Conservation (phyloP, 2,329 filamentous ascomycete species). For the Diaporthe vexans region DNA sequence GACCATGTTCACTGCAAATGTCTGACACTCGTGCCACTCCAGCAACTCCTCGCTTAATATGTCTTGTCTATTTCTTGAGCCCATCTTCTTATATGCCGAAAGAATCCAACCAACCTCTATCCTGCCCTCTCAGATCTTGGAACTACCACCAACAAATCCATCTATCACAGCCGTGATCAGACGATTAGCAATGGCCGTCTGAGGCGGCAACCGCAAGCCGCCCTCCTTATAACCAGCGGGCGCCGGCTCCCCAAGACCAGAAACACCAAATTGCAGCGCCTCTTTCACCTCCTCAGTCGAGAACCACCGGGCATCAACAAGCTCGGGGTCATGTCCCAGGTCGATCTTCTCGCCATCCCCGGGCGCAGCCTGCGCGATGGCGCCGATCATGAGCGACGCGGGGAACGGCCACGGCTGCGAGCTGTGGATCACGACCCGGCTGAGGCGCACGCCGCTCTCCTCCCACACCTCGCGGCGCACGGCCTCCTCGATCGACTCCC, state of each 20-base stretch:
- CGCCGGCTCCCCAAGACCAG: slow-evolving; percentile 74
- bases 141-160: slow-evolving; percentile 73
- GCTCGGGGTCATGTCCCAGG: slow-evolving; percentile 89
- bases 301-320: slow-evolving; percentile 93
- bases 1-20: background rate
- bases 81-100: background rate
- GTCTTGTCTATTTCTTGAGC: slow-evolving; percentile 16
- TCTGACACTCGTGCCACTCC: background rate
- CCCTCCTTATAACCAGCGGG: slow-evolving; percentile 81
- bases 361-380: slow-evolving; percentile 87
- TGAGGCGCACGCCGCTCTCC: slow-evolving; percentile 82
- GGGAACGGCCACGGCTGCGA: slow-evolving; percentile 92
- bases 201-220: slow-evolving; percentile 82
- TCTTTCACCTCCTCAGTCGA: slow-evolving; percentile 82
- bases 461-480: slow-evolving; percentile 90
- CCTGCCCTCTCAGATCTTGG: slow-evolving; percentile 62
- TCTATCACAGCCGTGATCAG: slow-evolving; percentile 84
- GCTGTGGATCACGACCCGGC: slow-evolving; percentile 84
- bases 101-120: background rate
- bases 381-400: slow-evolving; percentile 87
- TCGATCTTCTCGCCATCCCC: slow-evolving; percentile 82
- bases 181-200: slow-evolving; percentile 93
- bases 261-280: slow-evolving; percentile 78
- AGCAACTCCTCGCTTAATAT: slow-evolving; percentile 20
- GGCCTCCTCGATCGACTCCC: slow-evolving; percentile 87